Conservation (phyloP, 257 asterid species). For the Nyctanthes arbortristis region DNA sequence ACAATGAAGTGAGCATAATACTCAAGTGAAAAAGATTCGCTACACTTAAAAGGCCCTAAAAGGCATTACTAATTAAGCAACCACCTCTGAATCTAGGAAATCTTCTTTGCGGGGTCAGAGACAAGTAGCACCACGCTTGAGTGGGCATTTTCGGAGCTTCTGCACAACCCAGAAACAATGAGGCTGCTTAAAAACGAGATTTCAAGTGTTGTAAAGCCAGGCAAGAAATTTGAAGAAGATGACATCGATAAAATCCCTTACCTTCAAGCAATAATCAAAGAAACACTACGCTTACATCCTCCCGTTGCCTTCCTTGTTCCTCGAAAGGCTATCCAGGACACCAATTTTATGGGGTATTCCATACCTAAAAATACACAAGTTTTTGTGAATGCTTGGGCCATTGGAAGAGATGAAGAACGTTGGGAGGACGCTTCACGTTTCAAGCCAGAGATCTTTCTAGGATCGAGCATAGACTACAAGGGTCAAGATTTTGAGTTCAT, state of each 20-base stretch:
- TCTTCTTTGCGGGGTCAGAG: conserved; percentile 52
- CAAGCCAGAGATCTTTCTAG: conserved; percentile 56
- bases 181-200: conserved; percentile 39
- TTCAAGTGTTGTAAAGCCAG: conserved; percentile 31
- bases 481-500: conserved; percentile 53
- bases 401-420: conserved; percentile 50
- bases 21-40: too few relatives aligned
- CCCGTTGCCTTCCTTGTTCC: conserved; percentile 49
- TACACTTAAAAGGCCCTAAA: too few relatives aligned
- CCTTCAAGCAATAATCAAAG: conserved; percentile 50
- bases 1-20: too few relatives aligned
- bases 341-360: conserved; percentile 41
- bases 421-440: conserved; percentile 48
- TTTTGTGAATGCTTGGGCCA: conserved; percentile 47
- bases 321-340: conserved; percentile 35
- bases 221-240: conserved; percentile 32
- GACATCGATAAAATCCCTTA: conserved; percentile 42
- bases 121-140: conserved; percentile 42
- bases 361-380: conserved; percentile 45
- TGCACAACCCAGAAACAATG: conserved; percentile 34
- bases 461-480: conserved; percentile 37
- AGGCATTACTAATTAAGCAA: not conserved
- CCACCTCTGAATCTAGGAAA: conserved; percentile 25
- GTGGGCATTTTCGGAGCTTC: conserved; percentile 56
- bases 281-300: conserved; percentile 51